phyloP scores from a whole-genome alignment of 73 alveolate species.

The Symbiodinium pilosum region DNA sequence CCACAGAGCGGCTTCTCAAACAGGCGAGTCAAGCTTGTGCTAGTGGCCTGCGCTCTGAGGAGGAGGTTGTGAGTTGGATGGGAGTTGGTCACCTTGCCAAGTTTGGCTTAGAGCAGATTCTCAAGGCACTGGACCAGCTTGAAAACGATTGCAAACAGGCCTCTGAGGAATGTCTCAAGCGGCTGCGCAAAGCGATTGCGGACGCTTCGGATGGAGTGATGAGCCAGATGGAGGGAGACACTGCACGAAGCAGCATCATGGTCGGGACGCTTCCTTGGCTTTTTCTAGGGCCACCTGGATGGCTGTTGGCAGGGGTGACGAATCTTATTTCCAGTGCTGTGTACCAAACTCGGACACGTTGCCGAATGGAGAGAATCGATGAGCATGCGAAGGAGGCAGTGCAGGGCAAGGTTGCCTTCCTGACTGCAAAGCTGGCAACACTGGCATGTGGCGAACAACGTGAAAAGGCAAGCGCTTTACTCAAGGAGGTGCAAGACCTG shows the following conservation, averaged over 20 bases:
- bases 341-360: neutral
- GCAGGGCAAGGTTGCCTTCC: neutral
- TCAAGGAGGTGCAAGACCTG: constrained; percentile 18
- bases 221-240: neutral
- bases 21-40: neutral
- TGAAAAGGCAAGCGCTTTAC: neutral
- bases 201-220: neutral
- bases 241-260: neutral
- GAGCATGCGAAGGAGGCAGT: neutral
- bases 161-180: neutral
- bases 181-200: neutral
- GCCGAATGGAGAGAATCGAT: neutral
- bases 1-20: neutral
- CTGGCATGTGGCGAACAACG: neutral
- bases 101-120: neutral
- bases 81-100: constrained; percentile 1
- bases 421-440: neutral
- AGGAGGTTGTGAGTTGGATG: neutral
- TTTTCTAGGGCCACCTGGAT: neutral
- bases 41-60: neutral
- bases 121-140: neutral
- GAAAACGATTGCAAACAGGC: neutral
- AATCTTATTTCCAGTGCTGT: neutral
- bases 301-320: neutral
- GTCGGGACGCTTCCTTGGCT: no score